phyloP scores from a whole-genome alignment of 306 rosid genomes.

The Betula pendula region DNA sequence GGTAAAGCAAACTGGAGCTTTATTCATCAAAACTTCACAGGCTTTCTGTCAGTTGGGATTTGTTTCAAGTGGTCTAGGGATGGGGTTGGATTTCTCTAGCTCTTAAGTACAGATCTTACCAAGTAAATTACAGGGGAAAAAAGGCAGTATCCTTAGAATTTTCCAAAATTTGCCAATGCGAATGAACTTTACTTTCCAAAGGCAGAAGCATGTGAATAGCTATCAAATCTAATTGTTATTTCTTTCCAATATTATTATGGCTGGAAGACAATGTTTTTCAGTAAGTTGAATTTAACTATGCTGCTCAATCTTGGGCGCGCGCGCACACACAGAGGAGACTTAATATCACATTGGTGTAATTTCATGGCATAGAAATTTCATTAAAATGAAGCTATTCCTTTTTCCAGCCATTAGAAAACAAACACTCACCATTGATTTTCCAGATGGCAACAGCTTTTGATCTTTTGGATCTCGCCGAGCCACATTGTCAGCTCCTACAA shows the following conservation, averaged over 20 bases:
- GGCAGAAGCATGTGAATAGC: neutral
- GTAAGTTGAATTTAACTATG: neutral
- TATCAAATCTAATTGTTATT: neutral
- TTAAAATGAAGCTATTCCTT: neutral
- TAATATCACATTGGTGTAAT: neutral
- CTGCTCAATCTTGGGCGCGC: neutral
- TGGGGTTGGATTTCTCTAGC: too few species aligned
- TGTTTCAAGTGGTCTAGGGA: too few species aligned
- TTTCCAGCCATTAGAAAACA: neutral
- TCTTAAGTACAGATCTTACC: too few species aligned
- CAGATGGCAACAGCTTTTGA: slow-evolving; percentile 63
- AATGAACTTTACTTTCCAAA: neutral
- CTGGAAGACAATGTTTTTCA: neutral
- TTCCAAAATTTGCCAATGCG: neutral
- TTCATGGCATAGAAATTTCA: neutral
- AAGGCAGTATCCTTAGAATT: neutral
- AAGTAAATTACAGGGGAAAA: too few species aligned
- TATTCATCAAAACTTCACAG: too few species aligned
- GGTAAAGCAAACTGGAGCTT: neutral
- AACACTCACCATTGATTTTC: slow-evolving; percentile 73
- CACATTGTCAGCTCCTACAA: slow-evolving; percentile 85
- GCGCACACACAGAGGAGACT: neutral
- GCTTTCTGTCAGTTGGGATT: too few species aligned
- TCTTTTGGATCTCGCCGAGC: slow-evolving; percentile 59
- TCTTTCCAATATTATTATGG: neutral